Evolutionary conservation across 306 rosid genomes (phyloP).

Genomic region (Cicer cuneatum): DNA sequence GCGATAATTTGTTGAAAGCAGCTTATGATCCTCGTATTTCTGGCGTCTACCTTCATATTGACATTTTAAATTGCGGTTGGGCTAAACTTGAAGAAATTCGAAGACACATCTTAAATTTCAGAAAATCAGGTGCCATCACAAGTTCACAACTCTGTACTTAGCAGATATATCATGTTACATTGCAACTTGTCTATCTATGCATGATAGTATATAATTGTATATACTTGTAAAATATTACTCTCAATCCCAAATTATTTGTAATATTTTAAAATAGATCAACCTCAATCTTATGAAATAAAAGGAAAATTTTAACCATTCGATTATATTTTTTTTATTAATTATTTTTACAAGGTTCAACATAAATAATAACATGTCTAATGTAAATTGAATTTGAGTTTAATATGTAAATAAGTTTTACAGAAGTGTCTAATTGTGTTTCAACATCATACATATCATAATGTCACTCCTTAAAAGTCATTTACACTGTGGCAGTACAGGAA

Average conservation of each 20-base stretch:
- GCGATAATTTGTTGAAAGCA: slow-evolving; percentile 88
- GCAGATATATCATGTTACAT: background rate
- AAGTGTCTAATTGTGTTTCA: background rate
- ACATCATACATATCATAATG: background rate
- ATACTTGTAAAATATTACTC: too few relatives aligned
- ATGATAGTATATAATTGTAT: too few relatives aligned
- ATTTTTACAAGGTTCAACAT: background rate
- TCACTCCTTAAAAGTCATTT: too few relatives aligned
- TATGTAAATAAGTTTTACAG: background rate
- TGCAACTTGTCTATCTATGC: background rate
- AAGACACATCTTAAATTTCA: slow-evolving; percentile 79
- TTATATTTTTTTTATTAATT: background rate
- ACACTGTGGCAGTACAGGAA: background rate
- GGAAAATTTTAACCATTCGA: background rate
- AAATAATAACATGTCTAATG: background rate
- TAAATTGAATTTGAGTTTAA: background rate
- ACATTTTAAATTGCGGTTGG: slow-evolving; percentile 87
- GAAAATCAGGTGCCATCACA: slow-evolving; percentile 68
- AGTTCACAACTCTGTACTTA: background rate
- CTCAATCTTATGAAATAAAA: too few relatives aligned
- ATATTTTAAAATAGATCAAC: too few relatives aligned
- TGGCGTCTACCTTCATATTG: slow-evolving; percentile 83
- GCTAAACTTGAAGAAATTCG: slow-evolving; percentile 94
- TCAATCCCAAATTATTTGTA: too few relatives aligned
- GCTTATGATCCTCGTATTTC: slow-evolving; percentile 90